Evolutionary conservation across 2,329 filamentous ascomycete species (phyloP), one percentile per base, ranked within the genome.

Genomic region (Nigrograna mackinnonii): DNA sequence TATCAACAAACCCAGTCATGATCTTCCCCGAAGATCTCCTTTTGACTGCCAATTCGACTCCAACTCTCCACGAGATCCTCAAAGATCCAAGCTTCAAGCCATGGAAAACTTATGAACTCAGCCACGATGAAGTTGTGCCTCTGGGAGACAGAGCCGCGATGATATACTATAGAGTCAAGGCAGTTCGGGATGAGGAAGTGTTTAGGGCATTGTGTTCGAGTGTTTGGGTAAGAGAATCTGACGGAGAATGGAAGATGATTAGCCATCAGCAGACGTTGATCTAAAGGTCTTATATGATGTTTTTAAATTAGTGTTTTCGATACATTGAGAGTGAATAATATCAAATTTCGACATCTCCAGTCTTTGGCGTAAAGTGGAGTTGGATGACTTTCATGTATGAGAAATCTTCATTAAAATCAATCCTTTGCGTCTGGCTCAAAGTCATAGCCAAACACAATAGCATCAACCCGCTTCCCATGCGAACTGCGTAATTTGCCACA

Each of bases 401-500:
- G n/a, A n/a, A n/a, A n/a, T n/a, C n/a, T n/a, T n/a, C n/a, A n/a
- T n/a, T n/a, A n/a, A n/a, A 17, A 11, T 33, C 31, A 33, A 3
- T 33, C 16, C 11, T 12, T 17, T 16, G 17, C 11, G 22, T 36
- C 84, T 14, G 64, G 66, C 41, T 66, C 68, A 4, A 74, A 57
- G 45, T 80, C 78, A 14, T 79, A 71, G 4, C 89, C 89, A 69
- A 66, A 71, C 41, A 71, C 68, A 54, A 72, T 71, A 12, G 69
- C 69, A 42, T 72, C 69, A 26, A 72, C 57, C 26, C 61, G 52
- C 24, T 66, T 54, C 11, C 69, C 67, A 1, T 66, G 64, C 31
- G 56, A 64, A 26, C 60, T 66, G 41, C 66, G 67, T 14, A 72
- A 53, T 35, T 67, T 66, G 9, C 69, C 69, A 37, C 68, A 71